Conservation (phyloP, 192 early-diverging fungal species). For the Coemansia erecta region DNA sequence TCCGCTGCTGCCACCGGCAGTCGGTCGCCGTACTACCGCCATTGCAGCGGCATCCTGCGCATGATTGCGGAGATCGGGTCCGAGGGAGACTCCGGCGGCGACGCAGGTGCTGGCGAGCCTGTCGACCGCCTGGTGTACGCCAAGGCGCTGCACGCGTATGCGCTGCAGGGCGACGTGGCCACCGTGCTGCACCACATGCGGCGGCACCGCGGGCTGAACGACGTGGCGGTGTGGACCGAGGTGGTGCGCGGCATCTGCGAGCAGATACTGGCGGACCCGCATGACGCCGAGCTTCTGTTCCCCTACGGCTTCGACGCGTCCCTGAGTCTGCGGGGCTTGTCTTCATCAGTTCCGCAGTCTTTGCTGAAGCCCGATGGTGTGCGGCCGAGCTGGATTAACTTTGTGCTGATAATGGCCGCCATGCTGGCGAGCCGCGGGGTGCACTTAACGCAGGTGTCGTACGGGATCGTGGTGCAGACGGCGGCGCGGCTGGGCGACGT, state of each 20-base stretch:
- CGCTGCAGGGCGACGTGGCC: slow-evolving; percentile 16
- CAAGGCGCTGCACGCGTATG: slow-evolving; percentile 25
- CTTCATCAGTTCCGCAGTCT: neutral
- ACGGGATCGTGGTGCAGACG: slow-evolving; percentile 11
- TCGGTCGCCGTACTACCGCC: slow-evolving; percentile 9
- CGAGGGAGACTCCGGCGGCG: neutral
- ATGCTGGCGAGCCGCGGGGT: slow-evolving; percentile 4
- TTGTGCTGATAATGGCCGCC: slow-evolving; percentile 10
- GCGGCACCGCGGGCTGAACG: slow-evolving; percentile 10
- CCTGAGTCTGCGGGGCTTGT: neutral
- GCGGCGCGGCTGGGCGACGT: slow-evolving; percentile 4
- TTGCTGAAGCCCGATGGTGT: neutral
- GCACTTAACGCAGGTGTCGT: slow-evolving; percentile 16
- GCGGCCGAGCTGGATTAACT: slow-evolving; percentile 16
- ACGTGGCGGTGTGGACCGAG: slow-evolving; percentile 22
- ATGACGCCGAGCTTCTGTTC: neutral
- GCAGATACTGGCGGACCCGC: slow-evolving; percentile 4
- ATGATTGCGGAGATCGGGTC: slow-evolving; percentile 1
- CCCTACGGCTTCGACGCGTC: slow-evolving; percentile 5
- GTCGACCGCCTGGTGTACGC: slow-evolving; percentile 10
- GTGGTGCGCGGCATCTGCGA: slow-evolving; percentile 22
- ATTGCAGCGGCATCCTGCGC: slow-evolving; percentile 11
- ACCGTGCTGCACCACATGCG: slow-evolving; percentile 28
- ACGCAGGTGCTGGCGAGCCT: neutral
- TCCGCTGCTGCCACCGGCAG: neutral